Base-by-base conservation (phyloP, 495 filamentous ascomycete species). In the Penicillium pancosmium region DNA sequence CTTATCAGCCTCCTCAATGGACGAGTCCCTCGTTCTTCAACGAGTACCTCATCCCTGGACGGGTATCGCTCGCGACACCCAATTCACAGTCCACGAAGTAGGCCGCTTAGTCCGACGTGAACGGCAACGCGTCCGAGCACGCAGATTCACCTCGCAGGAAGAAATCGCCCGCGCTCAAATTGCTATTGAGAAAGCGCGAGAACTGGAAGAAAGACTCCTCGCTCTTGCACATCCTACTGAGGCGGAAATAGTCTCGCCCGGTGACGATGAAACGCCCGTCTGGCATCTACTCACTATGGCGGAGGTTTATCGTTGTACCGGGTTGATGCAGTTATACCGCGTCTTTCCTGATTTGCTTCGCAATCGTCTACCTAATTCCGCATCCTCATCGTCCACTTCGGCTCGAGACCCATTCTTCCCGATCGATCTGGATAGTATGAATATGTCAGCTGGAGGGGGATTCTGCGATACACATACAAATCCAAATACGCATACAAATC, bases 1-100 rank as follows among this genome's bases (percentile, higher is more conserved):
- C 16, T 56, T 53, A 0, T 41, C 53, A 11, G 38, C 60, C 12
- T 54, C 65, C 5, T 69, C 62, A 15, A 46, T 38, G 4, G 61
- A 35, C 18, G 73, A 75, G 36, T 65, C 71, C 1, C 62, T 76
- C 31, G 70, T 77, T 31, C 56, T 75, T 0, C 75, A 78, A 44
- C 66, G 70, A 50, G 72, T 84, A 0, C 83, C 83, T 5, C 83
- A 85, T 57, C 83, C 83, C 3, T 85, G 83, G 83, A 85, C 83
- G 0, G 83, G 83, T 3, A 80, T 85, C 12, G 80, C 82, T 2
- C 79, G 80, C 11, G 78, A 80, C 33, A 79, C 79, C 0, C 81
- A 84, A 48, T 79, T 78, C 52, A 73, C 80, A 10, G 78, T 85
- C 35, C 78, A 82, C 44, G 78, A 85, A 63, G 80, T 84, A 1